phyloP scores from a whole-genome alignment of 2,329 filamentous ascomycete species.

The Aspergillus amoenus region DNA sequence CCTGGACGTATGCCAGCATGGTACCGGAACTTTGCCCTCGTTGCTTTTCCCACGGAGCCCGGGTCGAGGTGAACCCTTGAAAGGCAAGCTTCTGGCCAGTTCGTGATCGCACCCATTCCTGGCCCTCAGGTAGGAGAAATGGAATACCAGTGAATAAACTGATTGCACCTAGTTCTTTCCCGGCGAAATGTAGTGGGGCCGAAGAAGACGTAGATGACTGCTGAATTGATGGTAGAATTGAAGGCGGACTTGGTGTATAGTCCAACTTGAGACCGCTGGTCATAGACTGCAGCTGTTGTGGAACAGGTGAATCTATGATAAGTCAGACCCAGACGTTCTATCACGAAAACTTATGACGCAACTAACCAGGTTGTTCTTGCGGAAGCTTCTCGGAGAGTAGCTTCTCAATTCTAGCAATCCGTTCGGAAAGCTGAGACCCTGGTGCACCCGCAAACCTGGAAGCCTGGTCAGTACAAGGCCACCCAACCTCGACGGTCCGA shows the following conservation, averaged over 20 bases:
- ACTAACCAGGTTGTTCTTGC: constrained; percentile 24
- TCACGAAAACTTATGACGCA: neutral
- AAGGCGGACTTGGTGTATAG: neutral
- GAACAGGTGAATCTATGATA: constrained; percentile 16
- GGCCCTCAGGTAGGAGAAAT: constrained; percentile 49
- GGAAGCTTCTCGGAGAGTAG: constrained; percentile 34
- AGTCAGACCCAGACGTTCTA: neutral
- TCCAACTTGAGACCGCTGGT: neutral
- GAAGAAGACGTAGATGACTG: constrained; percentile 25
- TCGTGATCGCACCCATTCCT: constrained; percentile 49
- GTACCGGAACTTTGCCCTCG: constrained; percentile 23
- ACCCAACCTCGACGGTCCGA: neutral
- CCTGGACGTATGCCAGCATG: constrained; percentile 21
- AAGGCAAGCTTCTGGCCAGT: constrained; percentile 42
- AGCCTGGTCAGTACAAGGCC: neutral
- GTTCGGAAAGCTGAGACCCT: constrained; percentile 35
- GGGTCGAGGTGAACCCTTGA: constrained; percentile 27
- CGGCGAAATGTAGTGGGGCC: constrained; percentile 50
- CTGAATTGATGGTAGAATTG: constrained; percentile 1
- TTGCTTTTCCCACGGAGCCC: constrained; percentile 38
- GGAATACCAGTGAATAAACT: constrained; percentile 52
- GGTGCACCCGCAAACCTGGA: constrained; percentile 17
- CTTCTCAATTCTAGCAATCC: constrained; percentile 43
- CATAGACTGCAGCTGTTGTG: constrained; percentile 7
- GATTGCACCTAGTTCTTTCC: constrained; percentile 48